A percentile compares a stretch with the other conserved stretches of the same genome.
These are phyloP conservation scores for Malus sylvestris DNA, from an alignment of 306 rosid genomes.

Conservation along the genomic window DNA sequence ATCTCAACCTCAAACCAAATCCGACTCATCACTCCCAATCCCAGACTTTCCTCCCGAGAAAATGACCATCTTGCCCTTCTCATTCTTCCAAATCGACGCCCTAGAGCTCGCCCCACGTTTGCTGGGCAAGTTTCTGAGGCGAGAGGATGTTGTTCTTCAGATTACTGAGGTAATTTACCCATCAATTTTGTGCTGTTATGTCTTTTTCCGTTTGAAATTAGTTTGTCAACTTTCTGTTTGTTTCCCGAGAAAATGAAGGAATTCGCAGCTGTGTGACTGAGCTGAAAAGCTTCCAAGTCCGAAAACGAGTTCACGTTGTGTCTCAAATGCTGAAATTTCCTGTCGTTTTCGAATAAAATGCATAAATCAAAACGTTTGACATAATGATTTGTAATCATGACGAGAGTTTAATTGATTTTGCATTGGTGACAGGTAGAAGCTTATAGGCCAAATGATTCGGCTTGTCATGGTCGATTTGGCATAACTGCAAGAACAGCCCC, in stretches of 20 bases:
- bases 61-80: slow-evolving; percentile 37
- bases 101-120: slow-evolving; percentile 80
- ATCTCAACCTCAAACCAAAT: slow-evolving; percentile 6
- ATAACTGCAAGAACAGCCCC: slow-evolving; percentile 87
- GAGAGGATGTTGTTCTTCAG: slow-evolving; percentile 81
- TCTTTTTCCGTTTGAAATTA: background rate
- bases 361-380: background rate
- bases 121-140: slow-evolving; percentile 71
- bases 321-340: too few relatives aligned
- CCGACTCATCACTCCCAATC: background rate
- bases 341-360: background rate
- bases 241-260: background rate
- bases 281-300: too few relatives aligned
- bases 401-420: background rate
- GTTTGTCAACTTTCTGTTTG: background rate
- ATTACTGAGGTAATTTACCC: slow-evolving; percentile 70
- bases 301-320: too few relatives aligned
- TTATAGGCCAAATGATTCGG: slow-evolving; percentile 74
- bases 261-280: too few relatives aligned
- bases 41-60: slow-evolving; percentile 6
- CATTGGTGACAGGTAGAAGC: slow-evolving; percentile 67
- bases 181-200: background rate
- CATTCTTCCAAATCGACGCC: slow-evolving; percentile 69
- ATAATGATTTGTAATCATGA: background rate
- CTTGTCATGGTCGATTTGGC: slow-evolving; percentile 88